Evolutionary conservation across 768 basidiomycete genomes (phyloP).

Genomic region (Boletus pseudopeckii): DNA sequence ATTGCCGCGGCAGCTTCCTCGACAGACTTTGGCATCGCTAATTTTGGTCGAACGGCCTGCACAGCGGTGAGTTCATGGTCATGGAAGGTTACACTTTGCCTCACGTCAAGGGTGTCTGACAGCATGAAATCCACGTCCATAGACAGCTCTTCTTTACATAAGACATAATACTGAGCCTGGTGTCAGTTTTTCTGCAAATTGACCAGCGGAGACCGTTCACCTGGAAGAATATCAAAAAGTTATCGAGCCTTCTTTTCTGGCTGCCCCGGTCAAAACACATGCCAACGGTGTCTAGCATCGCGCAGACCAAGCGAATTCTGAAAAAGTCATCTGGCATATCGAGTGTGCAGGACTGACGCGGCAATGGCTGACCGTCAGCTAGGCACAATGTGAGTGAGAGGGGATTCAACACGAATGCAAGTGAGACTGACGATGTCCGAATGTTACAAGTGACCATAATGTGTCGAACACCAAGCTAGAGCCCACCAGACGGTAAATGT

Average conservation of each 20-base stretch:
- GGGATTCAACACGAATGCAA: not conserved
- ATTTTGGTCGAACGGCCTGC: conserved; percentile 84
- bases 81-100: conserved; percentile 4
- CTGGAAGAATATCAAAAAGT: conserved; percentile 91
- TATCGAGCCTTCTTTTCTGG: conserved; percentile 90
- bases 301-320: conserved; percentile 87
- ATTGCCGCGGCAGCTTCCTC: conserved; percentile 87
- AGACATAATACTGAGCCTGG: conserved; percentile 64
- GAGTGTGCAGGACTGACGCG: conserved; percentile 65
- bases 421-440: conserved; percentile 81
- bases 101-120: conserved; percentile 87
- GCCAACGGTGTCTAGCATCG: conserved; percentile 90
- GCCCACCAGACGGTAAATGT: conserved; percentile 90
- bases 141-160: conserved; percentile 85
- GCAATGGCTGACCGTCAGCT: conserved; percentile 90
- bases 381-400: conserved; percentile 14
- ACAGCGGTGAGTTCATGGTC: conserved; percentile 1
- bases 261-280: conserved; percentile 97
- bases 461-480: conserved; percentile 91
- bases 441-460: conserved; percentile 91
- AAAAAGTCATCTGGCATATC: conserved; percentile 98
- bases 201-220: conserved; percentile 37
- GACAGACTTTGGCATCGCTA: conserved; percentile 63
- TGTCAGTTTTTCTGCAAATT: conserved; percentile 3
- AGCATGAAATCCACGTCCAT: conserved; percentile 99